Conservation (phyloP, 2,329 filamentous ascomycete species). For the Ophiocordyceps camponoti-saundersi region DNA sequence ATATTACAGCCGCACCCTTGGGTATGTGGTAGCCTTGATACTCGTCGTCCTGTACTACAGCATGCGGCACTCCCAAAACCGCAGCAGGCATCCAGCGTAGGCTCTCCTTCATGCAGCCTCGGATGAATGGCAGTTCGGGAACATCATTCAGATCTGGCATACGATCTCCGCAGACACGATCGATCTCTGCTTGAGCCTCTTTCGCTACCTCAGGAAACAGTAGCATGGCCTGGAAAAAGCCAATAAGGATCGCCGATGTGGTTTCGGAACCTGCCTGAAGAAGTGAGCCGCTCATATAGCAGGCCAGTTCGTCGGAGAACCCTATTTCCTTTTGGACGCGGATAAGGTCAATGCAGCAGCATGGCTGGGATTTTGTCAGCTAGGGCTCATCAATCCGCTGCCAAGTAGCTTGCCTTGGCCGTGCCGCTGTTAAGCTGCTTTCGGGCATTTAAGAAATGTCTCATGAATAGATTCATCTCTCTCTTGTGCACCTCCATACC, state of each 20-base stretch:
- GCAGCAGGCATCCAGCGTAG: constrained; percentile 27
- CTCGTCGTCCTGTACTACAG: constrained; percentile 16
- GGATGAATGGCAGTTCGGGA: constrained; percentile 24
- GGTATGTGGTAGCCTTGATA: constrained; percentile 25
- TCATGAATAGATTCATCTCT: neutral
- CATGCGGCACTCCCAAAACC: constrained; percentile 19
- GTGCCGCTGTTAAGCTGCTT: neutral
- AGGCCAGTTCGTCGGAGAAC: neutral
- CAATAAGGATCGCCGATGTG: neutral
- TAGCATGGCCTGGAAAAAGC: neutral
- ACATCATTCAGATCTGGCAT: constrained; percentile 23
- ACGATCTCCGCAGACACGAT: constrained; percentile 8
- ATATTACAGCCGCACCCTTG: constrained; percentile 21
- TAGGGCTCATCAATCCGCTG: neutral
- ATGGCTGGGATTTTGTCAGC: neutral
- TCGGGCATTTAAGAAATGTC: neutral
- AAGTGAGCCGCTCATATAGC: neutral
- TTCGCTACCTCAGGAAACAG: neutral
- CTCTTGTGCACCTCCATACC: neutral
- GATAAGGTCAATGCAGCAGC: neutral
- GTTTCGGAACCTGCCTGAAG: neutral
- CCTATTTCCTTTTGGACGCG: neutral
- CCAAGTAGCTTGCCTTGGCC: neutral
- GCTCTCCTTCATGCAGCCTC: constrained; percentile 26
- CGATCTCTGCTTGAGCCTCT: neutral